phyloP scores from a whole-genome alignment of 306 rosid species.

The Cicer yamashitae region DNA sequence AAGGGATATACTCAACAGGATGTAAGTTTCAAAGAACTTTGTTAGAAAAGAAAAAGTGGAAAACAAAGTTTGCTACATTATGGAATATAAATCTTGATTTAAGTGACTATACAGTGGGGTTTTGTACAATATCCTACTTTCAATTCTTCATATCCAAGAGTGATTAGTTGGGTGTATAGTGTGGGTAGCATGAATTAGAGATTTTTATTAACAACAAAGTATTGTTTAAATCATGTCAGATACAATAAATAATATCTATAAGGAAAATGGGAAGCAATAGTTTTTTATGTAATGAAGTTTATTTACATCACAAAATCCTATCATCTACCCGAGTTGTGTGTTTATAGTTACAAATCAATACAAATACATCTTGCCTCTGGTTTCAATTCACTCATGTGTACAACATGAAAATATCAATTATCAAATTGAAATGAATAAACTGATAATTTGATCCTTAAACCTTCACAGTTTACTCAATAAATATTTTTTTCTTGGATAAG shows the following conservation, averaged over 20 bases:
- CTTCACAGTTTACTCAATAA: too few species aligned
- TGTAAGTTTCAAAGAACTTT: slow-evolving; percentile 56
- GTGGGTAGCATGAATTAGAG: slow-evolving; percentile 40
- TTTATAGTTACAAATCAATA: neutral
- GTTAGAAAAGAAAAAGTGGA: slow-evolving; percentile 53
- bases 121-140: slow-evolving; percentile 42
- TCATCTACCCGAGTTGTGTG: neutral
- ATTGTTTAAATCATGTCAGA: slow-evolving; percentile 25
- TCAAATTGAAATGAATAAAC: neutral
- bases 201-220: slow-evolving; percentile 25
- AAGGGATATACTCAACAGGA: slow-evolving; percentile 56
- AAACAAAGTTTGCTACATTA: slow-evolving; percentile 9
- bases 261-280: slow-evolving; percentile 16
- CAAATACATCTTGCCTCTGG: neutral
- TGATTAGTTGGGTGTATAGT: slow-evolving; percentile 47
- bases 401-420: neutral
- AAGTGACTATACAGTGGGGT: slow-evolving; percentile 35
- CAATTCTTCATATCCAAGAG: slow-evolving; percentile 35
- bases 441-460: too few species aligned
- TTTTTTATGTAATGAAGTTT: slow-evolving; percentile 23
- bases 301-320: neutral
- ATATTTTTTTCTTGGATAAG: neutral
- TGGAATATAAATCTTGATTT: slow-evolving; percentile 30
- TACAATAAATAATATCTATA: slow-evolving; percentile 9
- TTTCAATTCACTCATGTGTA: neutral